Percentiles rank a stretch among this genome's conserved stretches.
Conservation (phyloP, 371 early-diverging fungal genomes). For the Mortierella sp. region DNA sequence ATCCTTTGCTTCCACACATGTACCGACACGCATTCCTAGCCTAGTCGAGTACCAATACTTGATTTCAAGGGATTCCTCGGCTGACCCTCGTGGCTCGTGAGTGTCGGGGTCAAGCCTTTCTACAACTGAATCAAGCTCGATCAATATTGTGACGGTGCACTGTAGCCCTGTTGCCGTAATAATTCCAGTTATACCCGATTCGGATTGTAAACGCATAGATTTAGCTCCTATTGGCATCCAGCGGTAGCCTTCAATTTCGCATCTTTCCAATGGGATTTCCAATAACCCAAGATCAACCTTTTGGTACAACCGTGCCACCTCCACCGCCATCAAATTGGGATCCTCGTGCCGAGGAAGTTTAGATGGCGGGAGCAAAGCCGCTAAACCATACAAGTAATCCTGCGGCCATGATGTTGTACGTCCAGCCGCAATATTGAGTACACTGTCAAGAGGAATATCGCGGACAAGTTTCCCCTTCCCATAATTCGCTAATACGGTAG, state of each 20-base stretch:
- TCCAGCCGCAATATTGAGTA: constrained; percentile 6
- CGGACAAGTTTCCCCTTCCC: constrained; percentile 1
- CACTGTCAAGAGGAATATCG: not conserved
- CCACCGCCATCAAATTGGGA: constrained; percentile 9
- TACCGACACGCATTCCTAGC: no score
- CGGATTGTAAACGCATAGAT: not conserved
- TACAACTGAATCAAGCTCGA: constrained; percentile 10
- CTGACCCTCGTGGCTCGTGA: no score
- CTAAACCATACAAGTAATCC: constrained; percentile 23
- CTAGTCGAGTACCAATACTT: no score
- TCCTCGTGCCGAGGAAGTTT: constrained; percentile 1
- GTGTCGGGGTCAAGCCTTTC: not conserved
- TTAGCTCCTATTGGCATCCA: constrained; percentile 19
- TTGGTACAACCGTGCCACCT: constrained; percentile 14
- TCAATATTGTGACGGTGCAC: constrained; percentile 1
- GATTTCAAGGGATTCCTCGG: no score
- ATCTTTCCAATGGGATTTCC: not conserved
- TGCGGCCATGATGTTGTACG: constrained; percentile 11
- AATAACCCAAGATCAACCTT: constrained; percentile 15
- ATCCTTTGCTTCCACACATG: no score
- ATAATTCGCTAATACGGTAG: not conserved
- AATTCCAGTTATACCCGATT: not conserved
- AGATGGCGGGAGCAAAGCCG: constrained; percentile 17
- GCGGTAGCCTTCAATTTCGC: constrained; percentile 10
- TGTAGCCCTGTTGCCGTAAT: constrained; percentile 2